These are phyloP conservation scores for Elsinoe australis DNA, from an alignment of 2,329 filamentous ascomycete species.

Conservation along the genomic window DNA sequence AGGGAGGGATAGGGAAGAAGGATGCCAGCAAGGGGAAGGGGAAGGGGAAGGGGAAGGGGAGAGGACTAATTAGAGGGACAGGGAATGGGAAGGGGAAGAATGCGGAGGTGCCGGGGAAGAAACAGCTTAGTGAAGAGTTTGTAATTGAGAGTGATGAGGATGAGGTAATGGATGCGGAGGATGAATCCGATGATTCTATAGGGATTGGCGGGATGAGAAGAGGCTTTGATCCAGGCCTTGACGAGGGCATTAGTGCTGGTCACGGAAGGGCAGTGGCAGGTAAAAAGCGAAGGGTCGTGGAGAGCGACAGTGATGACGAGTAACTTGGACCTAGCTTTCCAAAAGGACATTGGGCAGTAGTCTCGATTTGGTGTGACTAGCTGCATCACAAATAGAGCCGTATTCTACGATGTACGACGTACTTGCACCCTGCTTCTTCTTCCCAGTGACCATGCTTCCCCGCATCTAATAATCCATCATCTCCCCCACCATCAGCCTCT, in stretches of 20 bases:
- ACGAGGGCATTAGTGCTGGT: conserved; percentile 7
- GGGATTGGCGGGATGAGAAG: not conserved
- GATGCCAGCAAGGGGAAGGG: not conserved
- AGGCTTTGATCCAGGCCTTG: not conserved
- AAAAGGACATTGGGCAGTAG: too few species aligned
- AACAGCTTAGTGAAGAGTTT: conserved; percentile 18
- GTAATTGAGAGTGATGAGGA: conserved; percentile 19
- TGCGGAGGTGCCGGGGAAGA: not conserved
- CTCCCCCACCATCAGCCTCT: conserved; percentile 67
- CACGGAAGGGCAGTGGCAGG: not conserved
- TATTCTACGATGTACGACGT: too few species aligned
- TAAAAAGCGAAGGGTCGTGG: conserved; percentile 17
- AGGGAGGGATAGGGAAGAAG: not conserved
- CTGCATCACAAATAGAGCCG: too few species aligned
- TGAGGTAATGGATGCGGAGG: conserved; percentile 5
- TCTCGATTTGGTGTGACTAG: too few species aligned
- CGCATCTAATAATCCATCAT: conserved; percentile 37
- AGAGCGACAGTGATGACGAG: conserved; percentile 20
- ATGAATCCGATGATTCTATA: not conserved
- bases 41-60: conserved; percentile 14
- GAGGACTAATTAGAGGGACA: not conserved
- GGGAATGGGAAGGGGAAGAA: not conserved
- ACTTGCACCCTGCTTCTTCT: too few species aligned
- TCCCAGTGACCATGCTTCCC: too few species aligned
- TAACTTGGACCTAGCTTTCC: not conserved